Evolutionary conservation across 768 basidiomycete genomes (phyloP), one percentile per base, ranked within the genome.

Genomic region (Coprinopsis marcescibilis): DNA sequence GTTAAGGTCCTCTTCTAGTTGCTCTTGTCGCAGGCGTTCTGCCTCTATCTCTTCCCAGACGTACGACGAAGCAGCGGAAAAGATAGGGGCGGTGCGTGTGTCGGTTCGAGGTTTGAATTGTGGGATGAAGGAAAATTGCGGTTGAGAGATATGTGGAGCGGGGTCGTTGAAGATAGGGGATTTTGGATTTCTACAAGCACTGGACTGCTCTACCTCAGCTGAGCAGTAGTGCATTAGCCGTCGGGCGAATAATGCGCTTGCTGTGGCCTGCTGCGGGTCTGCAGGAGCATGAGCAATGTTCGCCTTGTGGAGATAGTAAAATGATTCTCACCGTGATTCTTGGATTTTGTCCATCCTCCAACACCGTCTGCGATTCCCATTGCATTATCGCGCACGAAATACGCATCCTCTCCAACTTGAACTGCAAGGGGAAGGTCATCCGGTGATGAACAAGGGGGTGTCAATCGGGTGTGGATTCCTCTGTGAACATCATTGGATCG

Each of bases 291-390:
- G n/a, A n/a, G n/a, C n/a, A n/a, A n/a, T n/a, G n/a, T n/a, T n/a
- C n/a, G n/a, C n/a, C n/a, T n/a, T 24, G 12, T 24, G 6, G 34
- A 36, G 36, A 38, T 11, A 17, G 17, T 48, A 10, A 19, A 27
- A 23, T 29, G n/a, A 3, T 15, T n/a, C 48, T 7, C 14, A 49
- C 48, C 48, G 6, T 49, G 48, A 13, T 44, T 20, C 43, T 41
- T 33, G 41, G 50, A 42, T 58, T 48, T 70, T 64, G 83, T 75
- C 93, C 92, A 96, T 0, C 93, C 93, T 0, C 94, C 94, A 0
- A 97, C 94, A 24, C 94, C 94, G 60, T 97, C 94, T 3, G 93
- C 90, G 7, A 98, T 85, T 14, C 94, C 94, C 72, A 98, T 83
- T 4, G 90, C 88, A 58, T 92, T 87, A 48, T 83, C 77, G 4